These are phyloP conservation scores for Pichia sp. DNA, from an alignment of 1,139 yeast species.

Conservation along the genomic window DNA sequence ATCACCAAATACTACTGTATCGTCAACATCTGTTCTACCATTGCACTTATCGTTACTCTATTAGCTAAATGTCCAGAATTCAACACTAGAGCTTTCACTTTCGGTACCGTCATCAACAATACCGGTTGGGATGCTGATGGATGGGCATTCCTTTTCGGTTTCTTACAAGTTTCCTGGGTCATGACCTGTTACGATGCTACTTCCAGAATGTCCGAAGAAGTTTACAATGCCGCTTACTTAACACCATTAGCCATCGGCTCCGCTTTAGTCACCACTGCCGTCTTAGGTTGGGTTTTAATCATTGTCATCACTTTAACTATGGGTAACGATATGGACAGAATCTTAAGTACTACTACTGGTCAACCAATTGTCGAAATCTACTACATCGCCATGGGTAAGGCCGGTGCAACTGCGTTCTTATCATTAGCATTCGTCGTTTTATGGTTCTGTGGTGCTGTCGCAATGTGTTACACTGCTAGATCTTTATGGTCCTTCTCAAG, in stretches of 20 bases:
- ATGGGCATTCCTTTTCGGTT: slow-evolving; percentile 36
- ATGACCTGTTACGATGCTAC: slow-evolving; percentile 37
- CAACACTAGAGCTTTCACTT: slow-evolving; percentile 29
- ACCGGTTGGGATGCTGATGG: slow-evolving; percentile 36
- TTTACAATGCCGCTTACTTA: slow-evolving; percentile 41
- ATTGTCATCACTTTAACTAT: slow-evolving; percentile 38
- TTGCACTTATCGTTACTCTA: slow-evolving; percentile 36
- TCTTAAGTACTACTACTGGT: slow-evolving; percentile 39
- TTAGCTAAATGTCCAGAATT: slow-evolving; percentile 34
- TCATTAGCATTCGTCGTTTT: slow-evolving; percentile 39
- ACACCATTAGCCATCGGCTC: slow-evolving; percentile 35
- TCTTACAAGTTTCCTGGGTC: slow-evolving; percentile 37
- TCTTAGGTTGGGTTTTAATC: slow-evolving; percentile 35
- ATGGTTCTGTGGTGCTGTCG: slow-evolving; percentile 38
- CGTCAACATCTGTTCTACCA: slow-evolving; percentile 40
- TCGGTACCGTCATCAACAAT: slow-evolving; percentile 31
- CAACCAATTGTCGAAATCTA: slow-evolving; percentile 54
- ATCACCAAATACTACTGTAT: slow-evolving; percentile 43
- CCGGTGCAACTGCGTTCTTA: slow-evolving; percentile 55
- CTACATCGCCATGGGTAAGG: slow-evolving; percentile 48
- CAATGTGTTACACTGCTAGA: slow-evolving; percentile 34
- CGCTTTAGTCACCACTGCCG: slow-evolving; percentile 35
- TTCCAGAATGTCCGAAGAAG: slow-evolving; percentile 52
- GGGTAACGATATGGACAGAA: slow-evolving; percentile 41
- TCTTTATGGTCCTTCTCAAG: slow-evolving; percentile 40